phyloP scores from a whole-genome alignment of 225 moss, liverwort and hornwort species.

The Physcomitrium patens region DNA sequence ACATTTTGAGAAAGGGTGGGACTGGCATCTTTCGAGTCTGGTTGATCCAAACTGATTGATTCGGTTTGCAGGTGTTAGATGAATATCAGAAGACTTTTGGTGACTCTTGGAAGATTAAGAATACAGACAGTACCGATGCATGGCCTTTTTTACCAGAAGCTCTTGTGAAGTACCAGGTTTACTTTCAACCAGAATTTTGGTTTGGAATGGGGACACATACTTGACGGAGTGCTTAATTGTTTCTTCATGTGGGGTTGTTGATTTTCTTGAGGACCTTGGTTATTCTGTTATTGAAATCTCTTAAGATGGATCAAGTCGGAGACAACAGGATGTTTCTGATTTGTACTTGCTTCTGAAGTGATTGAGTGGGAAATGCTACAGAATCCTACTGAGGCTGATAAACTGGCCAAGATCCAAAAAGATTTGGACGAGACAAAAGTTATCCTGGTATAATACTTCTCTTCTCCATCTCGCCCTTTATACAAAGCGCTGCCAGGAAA shows the following conservation, averaged over 20 bases:
- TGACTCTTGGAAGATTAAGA: slow-evolving; percentile 84
- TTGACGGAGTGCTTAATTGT: background rate
- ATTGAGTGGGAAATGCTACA: slow-evolving; percentile 37
- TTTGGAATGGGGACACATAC: background rate
- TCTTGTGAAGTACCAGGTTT: slow-evolving; percentile 81
- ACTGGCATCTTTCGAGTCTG: background rate
- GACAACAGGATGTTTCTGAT: background rate
- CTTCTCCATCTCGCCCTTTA: background rate
- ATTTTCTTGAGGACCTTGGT: slow-evolving; percentile 12
- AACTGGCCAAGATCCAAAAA: slow-evolving; percentile 94
- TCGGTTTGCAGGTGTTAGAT: slow-evolving; percentile 76
- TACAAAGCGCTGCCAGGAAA: background rate
- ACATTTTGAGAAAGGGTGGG: background rate
- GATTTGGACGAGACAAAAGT: slow-evolving; percentile 98
- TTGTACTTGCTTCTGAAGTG: slow-evolving; percentile 31
- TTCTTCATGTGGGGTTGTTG: background rate
- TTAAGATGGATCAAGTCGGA: slow-evolving; percentile 12
- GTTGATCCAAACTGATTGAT: slow-evolving; percentile 1
- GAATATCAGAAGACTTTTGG: slow-evolving; percentile 88
- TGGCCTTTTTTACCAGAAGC: slow-evolving; percentile 90
- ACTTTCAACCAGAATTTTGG: slow-evolving; percentile 18
- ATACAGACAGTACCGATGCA: slow-evolving; percentile 74
- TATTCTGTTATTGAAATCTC: background rate
- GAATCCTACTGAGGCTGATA: slow-evolving; percentile 99
- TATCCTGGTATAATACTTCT: slow-evolving; percentile 65